Percentiles rank a stretch among this genome's conserved stretches.
These are phyloP conservation scores for Vaccinium darrowii DNA, from an alignment of 148 eudicot genomes.

Conservation along the genomic window DNA sequence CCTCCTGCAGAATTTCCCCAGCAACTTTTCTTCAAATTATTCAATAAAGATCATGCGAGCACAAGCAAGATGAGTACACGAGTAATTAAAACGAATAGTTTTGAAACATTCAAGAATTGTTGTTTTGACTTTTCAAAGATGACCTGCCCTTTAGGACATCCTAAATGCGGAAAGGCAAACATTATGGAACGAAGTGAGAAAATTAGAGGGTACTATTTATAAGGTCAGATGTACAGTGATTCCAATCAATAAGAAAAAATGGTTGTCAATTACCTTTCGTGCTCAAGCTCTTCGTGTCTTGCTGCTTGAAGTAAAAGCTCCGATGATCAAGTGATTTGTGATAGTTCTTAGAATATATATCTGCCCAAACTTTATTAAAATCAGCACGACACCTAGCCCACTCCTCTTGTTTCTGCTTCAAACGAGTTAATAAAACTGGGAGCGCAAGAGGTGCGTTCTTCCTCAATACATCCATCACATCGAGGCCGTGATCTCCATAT, in stretches of 20 bases:
- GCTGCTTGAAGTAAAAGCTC: constrained; percentile 96
- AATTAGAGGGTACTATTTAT: too few species aligned
- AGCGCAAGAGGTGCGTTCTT: constrained; percentile 74
- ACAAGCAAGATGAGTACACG: not conserved
- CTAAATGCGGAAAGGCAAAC: not conserved
- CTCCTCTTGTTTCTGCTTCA: constrained; percentile 96
- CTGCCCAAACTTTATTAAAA: constrained; percentile 88
- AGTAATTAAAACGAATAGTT: not conserved
- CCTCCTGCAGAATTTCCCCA: constrained; percentile 1
- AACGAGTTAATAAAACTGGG: constrained; percentile 84
- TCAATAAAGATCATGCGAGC: not conserved
- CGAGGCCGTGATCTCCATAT: constrained; percentile 96
- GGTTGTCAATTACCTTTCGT: constrained; percentile 61
- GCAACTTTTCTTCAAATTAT: not conserved
- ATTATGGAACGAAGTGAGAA: not conserved
- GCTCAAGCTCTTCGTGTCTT: constrained; percentile 86
- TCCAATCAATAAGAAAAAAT: not conserved
- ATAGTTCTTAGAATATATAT: constrained; percentile 80
- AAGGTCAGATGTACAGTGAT: not conserved
- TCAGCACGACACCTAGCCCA: constrained; percentile 89
- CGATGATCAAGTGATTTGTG: constrained; percentile 94
- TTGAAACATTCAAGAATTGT: not conserved
- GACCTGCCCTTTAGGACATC: not conserved
- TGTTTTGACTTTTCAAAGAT: not conserved
- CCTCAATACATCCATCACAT: constrained; percentile 77